Evolutionary conservation across 257 asterid species (phyloP).

Genomic region (Mitragyna speciosa): DNA sequence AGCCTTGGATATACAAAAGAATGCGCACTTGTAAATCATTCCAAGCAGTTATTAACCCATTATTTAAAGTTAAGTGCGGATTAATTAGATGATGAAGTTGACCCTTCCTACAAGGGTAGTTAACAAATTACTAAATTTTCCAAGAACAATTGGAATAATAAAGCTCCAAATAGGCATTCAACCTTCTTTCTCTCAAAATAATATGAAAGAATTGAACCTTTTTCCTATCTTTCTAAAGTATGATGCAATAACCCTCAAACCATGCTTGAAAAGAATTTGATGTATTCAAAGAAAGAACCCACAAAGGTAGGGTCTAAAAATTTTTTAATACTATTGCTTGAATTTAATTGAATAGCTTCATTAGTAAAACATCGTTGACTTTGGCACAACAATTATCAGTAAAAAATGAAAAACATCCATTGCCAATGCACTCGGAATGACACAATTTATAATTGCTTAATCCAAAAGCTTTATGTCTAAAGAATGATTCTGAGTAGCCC

Average conservation of each 20-base stretch:
- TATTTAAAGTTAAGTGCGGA: too few relatives aligned
- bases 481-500: neutral
- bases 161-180: too few relatives aligned
- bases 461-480: constrained; percentile 9
- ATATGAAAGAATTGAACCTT: neutral
- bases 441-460: constrained; percentile 13
- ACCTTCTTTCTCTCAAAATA: too few relatives aligned
- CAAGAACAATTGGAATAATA: too few relatives aligned
- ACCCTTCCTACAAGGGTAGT: neutral
- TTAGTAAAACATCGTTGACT: constrained; percentile 12
- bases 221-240: neutral
- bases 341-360: constrained; percentile 18
- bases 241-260: neutral
- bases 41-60: neutral
- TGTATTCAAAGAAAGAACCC: neutral
- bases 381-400: constrained; percentile 5
- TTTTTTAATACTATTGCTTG: neutral
- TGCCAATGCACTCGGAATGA: constrained; percentile 25
- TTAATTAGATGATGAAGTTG: neutral
- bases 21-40: neutral
- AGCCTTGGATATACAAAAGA: neutral
- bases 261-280: neutral
- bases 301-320: neutral
- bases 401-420: neutral
- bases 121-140: too few relatives aligned